These are phyloP conservation scores for Cladosporium velox DNA, from an alignment of 2,329 filamentous ascomycete genomes.

Conservation along the genomic window DNA sequence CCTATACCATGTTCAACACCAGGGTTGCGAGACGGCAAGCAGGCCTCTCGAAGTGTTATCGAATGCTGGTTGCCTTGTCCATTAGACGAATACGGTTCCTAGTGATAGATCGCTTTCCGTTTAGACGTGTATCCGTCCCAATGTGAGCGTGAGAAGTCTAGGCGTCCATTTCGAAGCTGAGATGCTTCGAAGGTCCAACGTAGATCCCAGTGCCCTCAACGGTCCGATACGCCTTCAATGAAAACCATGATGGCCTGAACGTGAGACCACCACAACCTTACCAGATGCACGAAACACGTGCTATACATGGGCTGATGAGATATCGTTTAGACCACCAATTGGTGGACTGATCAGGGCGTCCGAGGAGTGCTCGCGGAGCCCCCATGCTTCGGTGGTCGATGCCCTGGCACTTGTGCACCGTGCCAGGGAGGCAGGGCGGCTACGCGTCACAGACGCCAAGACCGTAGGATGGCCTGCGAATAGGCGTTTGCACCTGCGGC, in stretches of 20 bases:
- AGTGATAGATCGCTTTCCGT: neutral
- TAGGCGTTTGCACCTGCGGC: neutral
- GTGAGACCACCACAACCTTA: neutral
- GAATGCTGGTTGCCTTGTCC: neutral
- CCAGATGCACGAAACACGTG: neutral
- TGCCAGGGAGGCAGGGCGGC: neutral
- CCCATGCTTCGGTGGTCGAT: neutral
- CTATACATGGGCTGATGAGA: neutral
- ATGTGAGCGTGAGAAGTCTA: neutral
- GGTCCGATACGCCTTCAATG: neutral
- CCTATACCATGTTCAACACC: slow-evolving; percentile 6
- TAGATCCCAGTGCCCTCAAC: neutral
- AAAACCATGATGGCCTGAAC: neutral
- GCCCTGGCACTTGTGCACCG: neutral
- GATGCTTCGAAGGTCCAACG: neutral
- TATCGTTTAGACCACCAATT: neutral
- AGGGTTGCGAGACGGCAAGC: slow-evolving; percentile 8
- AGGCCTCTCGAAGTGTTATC: slow-evolving; percentile 11
- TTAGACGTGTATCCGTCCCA: neutral
- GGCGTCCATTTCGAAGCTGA: neutral
- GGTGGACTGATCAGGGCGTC: neutral
- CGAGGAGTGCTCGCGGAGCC: neutral
- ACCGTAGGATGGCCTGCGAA: neutral
- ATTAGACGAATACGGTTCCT: neutral
- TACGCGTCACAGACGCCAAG: slow-evolving; percentile 12